These are phyloP conservation scores for Kodamaea hsintzibuensis DNA, from an alignment of 805 yeast genomes.

Conservation along the genomic window DNA sequence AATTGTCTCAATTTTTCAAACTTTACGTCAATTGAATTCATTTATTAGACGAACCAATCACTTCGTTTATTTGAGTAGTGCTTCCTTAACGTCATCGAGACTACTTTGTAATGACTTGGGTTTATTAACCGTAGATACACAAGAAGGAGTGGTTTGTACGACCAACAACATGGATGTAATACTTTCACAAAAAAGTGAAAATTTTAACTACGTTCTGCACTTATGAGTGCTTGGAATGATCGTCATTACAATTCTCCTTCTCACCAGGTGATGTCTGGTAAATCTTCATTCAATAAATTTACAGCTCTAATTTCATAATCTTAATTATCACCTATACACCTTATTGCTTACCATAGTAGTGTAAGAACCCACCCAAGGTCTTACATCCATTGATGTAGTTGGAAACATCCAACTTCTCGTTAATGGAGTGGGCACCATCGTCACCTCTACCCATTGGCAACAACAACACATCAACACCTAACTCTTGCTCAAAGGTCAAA, in stretches of 20 bases:
- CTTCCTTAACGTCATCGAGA: neutral
- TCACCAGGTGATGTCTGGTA: too few relatives aligned
- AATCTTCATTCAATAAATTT: too few relatives aligned
- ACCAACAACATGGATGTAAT: neutral
- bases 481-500: conserved; percentile 83
- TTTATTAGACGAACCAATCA: neutral
- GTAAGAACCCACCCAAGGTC: conserved; percentile 90
- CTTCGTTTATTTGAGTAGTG: too few relatives aligned
- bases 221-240: neutral
- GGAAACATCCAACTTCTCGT: conserved; percentile 86
- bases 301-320: neutral
- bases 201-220: neutral
- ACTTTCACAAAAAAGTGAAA: neutral
- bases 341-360: conserved; percentile 58
- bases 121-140: neutral
- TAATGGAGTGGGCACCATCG: conserved; percentile 98
- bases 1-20: neutral
- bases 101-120: too few relatives aligned
- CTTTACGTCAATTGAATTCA: neutral
- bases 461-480: conserved; percentile 81
- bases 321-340: neutral
- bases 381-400: conserved; percentile 94
- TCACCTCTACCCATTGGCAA: conserved; percentile 99
- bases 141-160: neutral
- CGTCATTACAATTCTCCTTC: neutral